Conservation (phyloP, 1,139 yeast genomes). For the Schizosaccharomyces versatilis region DNA sequence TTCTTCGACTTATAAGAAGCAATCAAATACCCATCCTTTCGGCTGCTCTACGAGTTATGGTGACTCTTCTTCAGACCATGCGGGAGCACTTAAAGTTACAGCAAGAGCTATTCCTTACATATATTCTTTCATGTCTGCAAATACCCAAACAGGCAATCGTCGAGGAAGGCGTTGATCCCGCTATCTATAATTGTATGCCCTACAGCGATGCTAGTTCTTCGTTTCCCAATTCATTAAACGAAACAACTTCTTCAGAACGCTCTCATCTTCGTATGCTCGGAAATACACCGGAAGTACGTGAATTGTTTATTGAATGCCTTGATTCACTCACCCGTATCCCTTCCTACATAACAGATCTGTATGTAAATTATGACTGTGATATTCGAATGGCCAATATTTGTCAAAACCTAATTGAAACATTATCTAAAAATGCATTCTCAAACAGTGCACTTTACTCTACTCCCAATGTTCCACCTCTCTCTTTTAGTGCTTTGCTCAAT, state of each 20-base stretch:
- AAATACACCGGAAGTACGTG: slow-evolving; percentile 34
- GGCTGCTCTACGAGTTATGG: slow-evolving; percentile 52
- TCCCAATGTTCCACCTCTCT: slow-evolving; percentile 76
- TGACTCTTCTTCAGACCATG: slow-evolving; percentile 28
- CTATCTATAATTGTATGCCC: slow-evolving; percentile 24
- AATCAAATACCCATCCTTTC: slow-evolving; percentile 47
- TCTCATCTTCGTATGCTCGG: slow-evolving; percentile 12
- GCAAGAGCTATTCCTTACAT: slow-evolving; percentile 23
- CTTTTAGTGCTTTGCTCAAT: slow-evolving; percentile 66
- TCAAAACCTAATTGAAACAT: slow-evolving; percentile 41
- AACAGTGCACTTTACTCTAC: slow-evolving; percentile 32
- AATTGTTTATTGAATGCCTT: slow-evolving; percentile 60
- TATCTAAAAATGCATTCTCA: slow-evolving; percentile 29
- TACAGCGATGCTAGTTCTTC: slow-evolving; percentile 7
- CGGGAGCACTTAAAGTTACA: slow-evolving; percentile 22
- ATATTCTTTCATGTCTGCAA: slow-evolving; percentile 21
- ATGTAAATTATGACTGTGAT: slow-evolving; percentile 76
- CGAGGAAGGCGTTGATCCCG: slow-evolving; percentile 22
- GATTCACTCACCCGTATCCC: slow-evolving; percentile 65
- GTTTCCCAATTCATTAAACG: slow-evolving; percentile 17
- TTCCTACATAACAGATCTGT: slow-evolving; percentile 49
- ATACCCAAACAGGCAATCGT: slow-evolving; percentile 22
- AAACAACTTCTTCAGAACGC: slow-evolving; percentile 12
- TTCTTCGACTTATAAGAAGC: slow-evolving; percentile 55
- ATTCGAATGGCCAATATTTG: slow-evolving; percentile 68